Conservation (phyloP, 2,329 filamentous ascomycete species). For the Madurella mycetomatis region DNA sequence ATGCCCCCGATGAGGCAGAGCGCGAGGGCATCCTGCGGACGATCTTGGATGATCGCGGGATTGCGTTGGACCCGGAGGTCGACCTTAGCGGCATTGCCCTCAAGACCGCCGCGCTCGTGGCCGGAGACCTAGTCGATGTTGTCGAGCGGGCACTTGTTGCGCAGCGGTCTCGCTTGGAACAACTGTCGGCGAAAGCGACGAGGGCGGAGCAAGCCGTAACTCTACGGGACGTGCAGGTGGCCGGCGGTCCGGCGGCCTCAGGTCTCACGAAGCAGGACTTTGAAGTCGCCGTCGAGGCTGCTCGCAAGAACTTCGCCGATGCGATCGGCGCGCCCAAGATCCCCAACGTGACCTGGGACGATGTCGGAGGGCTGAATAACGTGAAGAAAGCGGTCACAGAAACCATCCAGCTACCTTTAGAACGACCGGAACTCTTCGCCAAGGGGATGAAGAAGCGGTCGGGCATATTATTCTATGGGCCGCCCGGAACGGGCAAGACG, state of each 20-base stretch:
- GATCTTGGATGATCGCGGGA: slow-evolving; percentile 69
- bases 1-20: slow-evolving; percentile 86
- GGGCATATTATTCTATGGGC: slow-evolving; percentile 87
- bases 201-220: slow-evolving; percentile 47
- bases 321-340: slow-evolving; percentile 97
- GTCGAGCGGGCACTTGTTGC: slow-evolving; percentile 84
- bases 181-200: slow-evolving; percentile 53
- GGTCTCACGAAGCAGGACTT: slow-evolving; percentile 81
- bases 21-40: slow-evolving; percentile 80
- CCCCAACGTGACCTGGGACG: slow-evolving; percentile 92
- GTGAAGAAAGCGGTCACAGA: slow-evolving; percentile 97
- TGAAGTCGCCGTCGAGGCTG: slow-evolving; percentile 88
- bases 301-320: slow-evolving; percentile 96
- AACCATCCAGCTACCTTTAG: slow-evolving; percentile 89
- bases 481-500: slow-evolving; percentile 87
- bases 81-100: slow-evolving; percentile 81
- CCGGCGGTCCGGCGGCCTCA: slow-evolving; percentile 74
- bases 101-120: slow-evolving; percentile 92
- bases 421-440: slow-evolving; percentile 88
- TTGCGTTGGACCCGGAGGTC: slow-evolving; percentile 76
- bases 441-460: slow-evolving; percentile 98
- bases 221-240: slow-evolving; percentile 78
- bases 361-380: slow-evolving; percentile 87
- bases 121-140: slow-evolving; percentile 89
- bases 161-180: slow-evolving; percentile 68